These are phyloP conservation scores for Plectosphaerella sp. DNA, from an alignment of 2,329 filamentous ascomycete genomes.

Conservation along the genomic window DNA sequence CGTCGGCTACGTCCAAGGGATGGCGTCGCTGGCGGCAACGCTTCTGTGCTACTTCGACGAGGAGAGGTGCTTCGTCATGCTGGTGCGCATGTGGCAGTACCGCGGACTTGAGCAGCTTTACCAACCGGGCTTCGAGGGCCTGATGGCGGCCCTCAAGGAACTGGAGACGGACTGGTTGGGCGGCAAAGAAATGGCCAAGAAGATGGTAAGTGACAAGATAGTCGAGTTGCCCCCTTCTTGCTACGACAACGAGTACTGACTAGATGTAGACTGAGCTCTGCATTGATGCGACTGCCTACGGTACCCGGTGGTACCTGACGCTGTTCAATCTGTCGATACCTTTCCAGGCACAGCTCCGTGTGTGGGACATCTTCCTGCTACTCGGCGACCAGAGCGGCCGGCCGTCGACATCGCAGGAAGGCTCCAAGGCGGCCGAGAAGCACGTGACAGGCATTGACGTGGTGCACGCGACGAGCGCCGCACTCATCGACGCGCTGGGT, in stretches of 20 bases:
- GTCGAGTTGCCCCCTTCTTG: not conserved
- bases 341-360: slow-evolving; percentile 86
- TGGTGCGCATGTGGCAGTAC: slow-evolving; percentile 89
- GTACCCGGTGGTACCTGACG: slow-evolving; percentile 94
- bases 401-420: slow-evolving; percentile 5
- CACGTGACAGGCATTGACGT: slow-evolving; percentile 68
- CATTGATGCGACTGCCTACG: slow-evolving; percentile 88
- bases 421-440: slow-evolving; percentile 1
- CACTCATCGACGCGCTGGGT: slow-evolving; percentile 83
- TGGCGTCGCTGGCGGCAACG: slow-evolving; percentile 90
- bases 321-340: slow-evolving; percentile 96
- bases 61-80: slow-evolving; percentile 90
- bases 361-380: slow-evolving; percentile 98
- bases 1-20: slow-evolving; percentile 95
- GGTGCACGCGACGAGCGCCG: slow-evolving; percentile 83
- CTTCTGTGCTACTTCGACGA: slow-evolving; percentile 96
- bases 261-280: slow-evolving; percentile 60
- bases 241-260: slow-evolving; percentile 5
- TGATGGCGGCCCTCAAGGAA: slow-evolving; percentile 81
- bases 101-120: slow-evolving; percentile 85
- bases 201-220: slow-evolving; percentile 58
- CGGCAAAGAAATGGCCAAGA: slow-evolving; percentile 71
- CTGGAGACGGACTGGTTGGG: slow-evolving; percentile 82
- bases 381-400: slow-evolving; percentile 65
- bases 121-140: slow-evolving; percentile 73